A percentile compares a stretch with the other conserved stretches of the same genome.
Conservation (phyloP, 345 rosid species). For the Geranium brycei region DNA sequence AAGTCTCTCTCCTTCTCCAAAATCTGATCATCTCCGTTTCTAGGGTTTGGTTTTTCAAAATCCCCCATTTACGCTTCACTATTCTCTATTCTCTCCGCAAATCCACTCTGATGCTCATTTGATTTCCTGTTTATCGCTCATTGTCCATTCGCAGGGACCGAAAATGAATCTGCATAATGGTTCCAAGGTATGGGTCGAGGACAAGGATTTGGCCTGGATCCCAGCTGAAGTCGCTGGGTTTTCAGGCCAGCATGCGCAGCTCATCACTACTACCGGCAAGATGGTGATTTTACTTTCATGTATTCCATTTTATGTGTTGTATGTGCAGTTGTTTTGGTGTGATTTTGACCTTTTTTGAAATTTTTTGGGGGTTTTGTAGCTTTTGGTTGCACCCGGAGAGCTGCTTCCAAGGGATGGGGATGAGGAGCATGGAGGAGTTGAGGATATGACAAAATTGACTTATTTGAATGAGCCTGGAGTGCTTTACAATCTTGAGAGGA, state of each 20-base stretch:
- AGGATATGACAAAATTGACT: slow-evolving; percentile 90
- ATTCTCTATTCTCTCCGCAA: not conserved
- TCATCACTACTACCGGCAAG: slow-evolving; percentile 37
- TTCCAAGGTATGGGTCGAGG: slow-evolving; percentile 76
- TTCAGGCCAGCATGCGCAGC: slow-evolving; percentile 38
- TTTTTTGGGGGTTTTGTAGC: slow-evolving; percentile 21
- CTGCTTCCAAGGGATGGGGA: slow-evolving; percentile 59
- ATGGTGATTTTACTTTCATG: slow-evolving; percentile 30
- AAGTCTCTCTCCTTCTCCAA: not conserved
- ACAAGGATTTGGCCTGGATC: slow-evolving; percentile 72
- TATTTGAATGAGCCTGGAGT: slow-evolving; percentile 97
- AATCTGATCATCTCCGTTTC: not conserved
- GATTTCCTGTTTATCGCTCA: too few species aligned
- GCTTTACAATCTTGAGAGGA: slow-evolving; percentile 71
- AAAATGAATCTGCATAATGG: slow-evolving; percentile 54
- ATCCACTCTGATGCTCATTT: too few species aligned
- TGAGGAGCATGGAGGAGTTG: slow-evolving; percentile 87
- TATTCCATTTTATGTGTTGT: not conserved
- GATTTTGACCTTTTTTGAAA: not conserved
- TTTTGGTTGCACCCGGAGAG: slow-evolving; percentile 37
- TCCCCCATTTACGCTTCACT: not conserved
- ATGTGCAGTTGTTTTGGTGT: not conserved
- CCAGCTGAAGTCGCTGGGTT: slow-evolving; percentile 53
- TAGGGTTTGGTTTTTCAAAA: not conserved
- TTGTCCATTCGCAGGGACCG: slow-evolving; percentile 15